Percentiles rank a stretch among this genome's conserved stretches.
phyloP scores from a whole-genome alignment of 352 stramenopile species.

The Phytophthora kernoviae region DNA sequence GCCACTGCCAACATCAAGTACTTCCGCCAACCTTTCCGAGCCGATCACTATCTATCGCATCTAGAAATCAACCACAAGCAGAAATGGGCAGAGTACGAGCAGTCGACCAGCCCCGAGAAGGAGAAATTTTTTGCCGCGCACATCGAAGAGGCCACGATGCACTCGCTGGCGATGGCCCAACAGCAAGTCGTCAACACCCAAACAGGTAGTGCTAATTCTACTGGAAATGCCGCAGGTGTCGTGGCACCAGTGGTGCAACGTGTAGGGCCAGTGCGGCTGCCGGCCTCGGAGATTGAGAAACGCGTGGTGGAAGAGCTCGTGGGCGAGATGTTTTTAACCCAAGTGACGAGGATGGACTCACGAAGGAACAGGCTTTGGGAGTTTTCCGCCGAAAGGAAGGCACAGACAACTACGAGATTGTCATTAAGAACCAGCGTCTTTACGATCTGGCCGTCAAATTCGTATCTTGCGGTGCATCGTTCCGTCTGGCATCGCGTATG shows the following conservation, averaged over 20 bases:
- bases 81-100: conserved; percentile 72
- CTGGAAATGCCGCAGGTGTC: background rate
- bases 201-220: background rate
- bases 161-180: conserved; percentile 30
- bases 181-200: conserved; percentile 30
- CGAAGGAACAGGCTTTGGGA: conserved; percentile 44
- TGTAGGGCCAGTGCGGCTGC: conserved; percentile 47
- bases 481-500: conserved; percentile 56
- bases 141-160: conserved; percentile 39
- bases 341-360: conserved; percentile 45
- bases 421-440: conserved; percentile 67
- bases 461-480: conserved; percentile 59
- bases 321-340: conserved; percentile 57
- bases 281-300: conserved; percentile 63
- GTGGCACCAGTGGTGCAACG: conserved; percentile 14
- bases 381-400: conserved; percentile 52
- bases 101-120: conserved; percentile 54
- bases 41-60: conserved; percentile 72
- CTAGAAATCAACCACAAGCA: conserved; percentile 71
- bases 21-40: conserved; percentile 67
- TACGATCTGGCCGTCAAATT: conserved; percentile 73
- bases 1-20: conserved; percentile 78
- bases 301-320: conserved; percentile 58
- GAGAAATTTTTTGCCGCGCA: conserved; percentile 54
- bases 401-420: conserved; percentile 52